Conservation (phyloP, 139 green algal species). For the Closterium sp. region DNA sequence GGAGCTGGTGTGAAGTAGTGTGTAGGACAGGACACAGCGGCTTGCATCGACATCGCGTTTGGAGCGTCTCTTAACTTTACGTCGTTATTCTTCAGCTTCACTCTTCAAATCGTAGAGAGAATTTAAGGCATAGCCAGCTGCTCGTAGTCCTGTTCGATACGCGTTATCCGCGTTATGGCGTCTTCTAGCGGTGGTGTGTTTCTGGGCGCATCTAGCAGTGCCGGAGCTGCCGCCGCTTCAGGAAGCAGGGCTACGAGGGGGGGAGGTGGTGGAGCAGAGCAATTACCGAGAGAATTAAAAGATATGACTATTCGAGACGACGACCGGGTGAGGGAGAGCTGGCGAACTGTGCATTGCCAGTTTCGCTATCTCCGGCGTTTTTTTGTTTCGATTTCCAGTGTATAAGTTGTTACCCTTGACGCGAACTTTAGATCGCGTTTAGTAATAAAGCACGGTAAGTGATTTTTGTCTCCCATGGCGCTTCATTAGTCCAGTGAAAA, state of each 20-base stretch:
- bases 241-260: constrained; percentile 4
- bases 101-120: not conserved
- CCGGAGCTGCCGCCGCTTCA: not conserved
- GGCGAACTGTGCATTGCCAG: not conserved
- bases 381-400: too few relatives aligned
- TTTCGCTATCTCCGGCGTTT: not conserved
- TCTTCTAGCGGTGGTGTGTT: not conserved
- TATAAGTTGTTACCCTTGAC: too few relatives aligned
- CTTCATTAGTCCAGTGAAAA: not conserved
- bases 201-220: not conserved
- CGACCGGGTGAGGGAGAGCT: not conserved
- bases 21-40: not conserved
- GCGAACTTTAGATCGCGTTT: too few relatives aligned
- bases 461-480: not conserved
- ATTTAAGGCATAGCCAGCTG: not conserved
- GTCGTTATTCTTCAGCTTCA: not conserved
- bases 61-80: not conserved
- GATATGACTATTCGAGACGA: constrained; percentile 30
- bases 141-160: not conserved
- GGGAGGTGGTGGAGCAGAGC: constrained; percentile 6
- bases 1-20: not conserved
- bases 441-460: not conserved
- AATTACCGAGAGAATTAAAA: constrained; percentile 24
- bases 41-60: not conserved
- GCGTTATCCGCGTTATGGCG: not conserved